A percentile compares a stretch with the other conserved stretches of the same genome.
These are phyloP conservation scores for Camellia granthamiana DNA, from an alignment of 148 eudicot species.

Conservation along the genomic window DNA sequence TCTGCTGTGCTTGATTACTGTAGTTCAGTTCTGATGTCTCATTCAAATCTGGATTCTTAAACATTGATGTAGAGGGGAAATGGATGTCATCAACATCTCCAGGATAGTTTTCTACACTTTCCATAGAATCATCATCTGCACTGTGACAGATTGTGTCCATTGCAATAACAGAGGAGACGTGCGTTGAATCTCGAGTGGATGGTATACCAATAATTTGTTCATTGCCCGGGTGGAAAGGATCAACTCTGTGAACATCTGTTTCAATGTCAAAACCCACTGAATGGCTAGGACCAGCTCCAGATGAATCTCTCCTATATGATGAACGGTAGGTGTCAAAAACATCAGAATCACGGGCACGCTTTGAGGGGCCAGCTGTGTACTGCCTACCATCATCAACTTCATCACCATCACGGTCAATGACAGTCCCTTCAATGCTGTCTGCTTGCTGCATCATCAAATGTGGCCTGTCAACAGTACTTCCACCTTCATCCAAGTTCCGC, in stretches of 20 bases:
- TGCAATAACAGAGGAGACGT: conserved; percentile 91
- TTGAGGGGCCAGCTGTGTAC: conserved; percentile 87
- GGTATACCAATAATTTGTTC: conserved; percentile 52
- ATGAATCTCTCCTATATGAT: conserved; percentile 57
- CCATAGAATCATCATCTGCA: conserved; percentile 89
- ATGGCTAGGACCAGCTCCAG: conserved; percentile 95
- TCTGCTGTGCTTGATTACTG: conserved; percentile 90
- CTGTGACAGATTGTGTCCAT: conserved; percentile 78
- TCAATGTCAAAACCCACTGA: conserved; percentile 64
- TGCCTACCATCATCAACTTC: conserved; percentile 82
- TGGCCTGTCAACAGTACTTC: conserved; percentile 91
- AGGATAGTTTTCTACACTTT: conserved; percentile 94
- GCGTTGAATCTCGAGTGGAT: conserved; percentile 70
- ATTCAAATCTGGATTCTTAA: conserved; percentile 55
- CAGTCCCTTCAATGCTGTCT: conserved; percentile 93
- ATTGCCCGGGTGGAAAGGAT: conserved; percentile 38
- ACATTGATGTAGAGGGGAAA: conserved; percentile 49
- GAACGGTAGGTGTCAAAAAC: conserved; percentile 54
- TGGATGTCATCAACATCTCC: conserved; percentile 72
- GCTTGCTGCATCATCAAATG: conserved; percentile 62
- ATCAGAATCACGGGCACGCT: conserved; percentile 65
- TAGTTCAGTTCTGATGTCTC: conserved; percentile 86
- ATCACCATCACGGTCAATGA: conserved; percentile 95
- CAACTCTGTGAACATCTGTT: conserved; percentile 49
- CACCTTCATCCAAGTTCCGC: conserved; percentile 90